Evolutionary conservation across 257 asterid genomes (phyloP).

Genomic region (Leptodermis oblonga): DNA sequence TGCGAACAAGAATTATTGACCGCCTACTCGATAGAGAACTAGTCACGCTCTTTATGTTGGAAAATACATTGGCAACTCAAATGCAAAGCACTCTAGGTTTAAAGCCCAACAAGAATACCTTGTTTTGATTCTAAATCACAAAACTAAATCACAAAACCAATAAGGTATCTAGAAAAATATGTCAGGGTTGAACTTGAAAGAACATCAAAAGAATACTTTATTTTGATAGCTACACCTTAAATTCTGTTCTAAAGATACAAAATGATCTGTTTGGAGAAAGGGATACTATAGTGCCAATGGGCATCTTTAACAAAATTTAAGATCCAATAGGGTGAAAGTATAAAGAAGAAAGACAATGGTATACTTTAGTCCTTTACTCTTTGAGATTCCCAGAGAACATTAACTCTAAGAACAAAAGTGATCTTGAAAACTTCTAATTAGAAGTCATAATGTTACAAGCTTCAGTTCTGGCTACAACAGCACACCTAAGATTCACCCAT

Average conservation of each 20-base stretch:
- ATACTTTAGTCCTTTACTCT: neutral
- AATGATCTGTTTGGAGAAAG: slow-evolving; percentile 5
- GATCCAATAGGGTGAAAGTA: neutral
- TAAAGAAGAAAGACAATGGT: neutral
- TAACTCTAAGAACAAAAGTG: neutral
- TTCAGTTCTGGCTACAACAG: slow-evolving; percentile 2
- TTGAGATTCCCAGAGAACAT: neutral
- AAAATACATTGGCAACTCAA: neutral
- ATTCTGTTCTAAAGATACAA: neutral
- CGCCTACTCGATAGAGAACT: neutral
- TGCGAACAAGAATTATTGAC: too few relatives aligned
- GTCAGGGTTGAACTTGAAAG: neutral
- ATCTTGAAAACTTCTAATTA: neutral
- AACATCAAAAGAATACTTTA: neutral
- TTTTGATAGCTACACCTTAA: neutral
- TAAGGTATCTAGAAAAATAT: neutral
- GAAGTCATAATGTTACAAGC: neutral
- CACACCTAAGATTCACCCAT: neutral
- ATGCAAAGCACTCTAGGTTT: neutral
- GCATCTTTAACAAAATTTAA: neutral
- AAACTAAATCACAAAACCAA: neutral
- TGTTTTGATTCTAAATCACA: neutral
- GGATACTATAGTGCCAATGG: slow-evolving; percentile 3
- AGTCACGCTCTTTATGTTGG: neutral
- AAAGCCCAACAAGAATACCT: neutral